Conservation (phyloP, 139 green algal genomes). For the Yamagishiella unicocca region DNA sequence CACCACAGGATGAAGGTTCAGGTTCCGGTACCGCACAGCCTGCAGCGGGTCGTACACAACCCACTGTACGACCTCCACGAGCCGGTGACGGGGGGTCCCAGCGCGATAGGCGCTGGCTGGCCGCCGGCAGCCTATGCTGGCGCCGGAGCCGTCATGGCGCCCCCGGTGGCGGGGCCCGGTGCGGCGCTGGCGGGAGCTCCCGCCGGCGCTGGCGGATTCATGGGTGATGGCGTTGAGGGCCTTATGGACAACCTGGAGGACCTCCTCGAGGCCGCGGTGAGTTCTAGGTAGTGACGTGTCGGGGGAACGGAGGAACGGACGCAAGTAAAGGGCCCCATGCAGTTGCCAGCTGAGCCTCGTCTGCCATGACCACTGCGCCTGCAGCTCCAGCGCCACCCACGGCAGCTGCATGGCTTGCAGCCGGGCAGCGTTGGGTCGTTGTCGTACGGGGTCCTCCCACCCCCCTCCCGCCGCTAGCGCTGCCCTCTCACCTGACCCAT, state of each 20-base stretch:
- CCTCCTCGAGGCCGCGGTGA: constrained; percentile 18
- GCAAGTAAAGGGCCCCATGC: too few species aligned
- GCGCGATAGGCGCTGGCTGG: not conserved
- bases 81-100: too few species aligned
- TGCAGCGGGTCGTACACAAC: constrained; percentile 26
- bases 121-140: not conserved
- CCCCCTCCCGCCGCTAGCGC: too few species aligned
- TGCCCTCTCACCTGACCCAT: too few species aligned
- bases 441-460: too few species aligned
- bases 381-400: too few species aligned
- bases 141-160: not conserved
- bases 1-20: constrained; percentile 42
- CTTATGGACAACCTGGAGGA: constrained; percentile 28
- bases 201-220: not conserved
- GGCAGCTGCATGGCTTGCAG: too few species aligned
- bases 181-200: not conserved
- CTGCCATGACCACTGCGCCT: too few species aligned
- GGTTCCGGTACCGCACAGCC: constrained; percentile 17
- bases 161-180: not conserved
- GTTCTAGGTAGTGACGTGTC: not conserved
- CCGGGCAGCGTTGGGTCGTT: too few species aligned
- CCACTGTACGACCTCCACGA: constrained; percentile 26
- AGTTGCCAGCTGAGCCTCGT: too few species aligned
- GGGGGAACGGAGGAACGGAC: too few species aligned
- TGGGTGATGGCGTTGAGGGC: not conserved